Percentiles rank a stretch among this genome's conserved stretches.
These are phyloP conservation scores for Mycena amicta DNA, from an alignment of 768 basidiomycete genomes.

Conservation along the genomic window DNA sequence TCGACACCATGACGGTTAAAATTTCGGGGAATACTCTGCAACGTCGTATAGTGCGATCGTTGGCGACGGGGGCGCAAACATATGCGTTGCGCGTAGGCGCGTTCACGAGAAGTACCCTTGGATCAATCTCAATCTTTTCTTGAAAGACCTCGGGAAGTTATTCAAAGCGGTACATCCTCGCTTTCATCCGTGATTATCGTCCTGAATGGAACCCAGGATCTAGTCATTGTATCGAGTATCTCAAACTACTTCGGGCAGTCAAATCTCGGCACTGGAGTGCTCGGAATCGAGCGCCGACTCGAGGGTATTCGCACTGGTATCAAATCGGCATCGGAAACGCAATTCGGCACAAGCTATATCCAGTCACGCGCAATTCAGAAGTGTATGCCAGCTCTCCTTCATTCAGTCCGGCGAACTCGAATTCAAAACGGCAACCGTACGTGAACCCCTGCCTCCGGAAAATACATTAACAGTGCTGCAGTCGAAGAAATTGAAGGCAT, in stretches of 20 bases:
- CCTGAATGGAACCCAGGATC: slow-evolving; percentile 17
- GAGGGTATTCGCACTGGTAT: slow-evolving; percentile 25
- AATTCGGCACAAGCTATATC: slow-evolving; percentile 28
- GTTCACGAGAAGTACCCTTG: slow-evolving; percentile 20
- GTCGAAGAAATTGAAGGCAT: slow-evolving; percentile 27
- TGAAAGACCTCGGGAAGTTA: slow-evolving; percentile 33
- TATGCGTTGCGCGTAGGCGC: slow-evolving; percentile 21
- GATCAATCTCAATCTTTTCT: slow-evolving; percentile 32
- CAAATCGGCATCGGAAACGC: slow-evolving; percentile 28
- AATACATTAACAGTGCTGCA: slow-evolving; percentile 1
- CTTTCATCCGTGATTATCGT: neutral
- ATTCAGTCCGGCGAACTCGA: slow-evolving; percentile 16
- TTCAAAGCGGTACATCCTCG: slow-evolving; percentile 27
- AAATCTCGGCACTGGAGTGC: slow-evolving; percentile 29
- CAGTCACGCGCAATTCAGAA: slow-evolving; percentile 26
- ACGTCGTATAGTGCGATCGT: slow-evolving; percentile 23
- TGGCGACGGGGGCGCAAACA: slow-evolving; percentile 32
- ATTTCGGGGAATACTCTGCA: slow-evolving; percentile 6
- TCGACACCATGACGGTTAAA: slow-evolving; percentile 8
- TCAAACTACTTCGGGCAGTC: slow-evolving; percentile 32
- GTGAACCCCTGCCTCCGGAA: neutral
- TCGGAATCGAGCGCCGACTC: slow-evolving; percentile 22
- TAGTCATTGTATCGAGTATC: slow-evolving; percentile 24
- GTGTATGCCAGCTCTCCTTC: slow-evolving; percentile 28
- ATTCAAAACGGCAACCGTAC: slow-evolving; percentile 29